Percentiles rank a stretch among this genome's conserved stretches.
Evolutionary conservation across 73 alveolate species (phyloP).

Genomic region (Halteria grandinella): DNA sequence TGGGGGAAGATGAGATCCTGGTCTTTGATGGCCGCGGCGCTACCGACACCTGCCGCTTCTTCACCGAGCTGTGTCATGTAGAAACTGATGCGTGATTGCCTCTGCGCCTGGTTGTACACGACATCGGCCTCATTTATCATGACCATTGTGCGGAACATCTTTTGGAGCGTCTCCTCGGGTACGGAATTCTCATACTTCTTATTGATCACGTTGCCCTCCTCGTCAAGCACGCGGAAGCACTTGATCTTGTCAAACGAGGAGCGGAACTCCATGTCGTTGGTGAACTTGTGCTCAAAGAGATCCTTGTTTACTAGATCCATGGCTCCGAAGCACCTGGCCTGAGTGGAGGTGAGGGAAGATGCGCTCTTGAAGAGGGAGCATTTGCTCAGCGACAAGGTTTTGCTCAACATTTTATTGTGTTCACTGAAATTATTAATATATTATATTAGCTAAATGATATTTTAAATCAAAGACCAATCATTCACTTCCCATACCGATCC

Average conservation of each 20-base stretch:
- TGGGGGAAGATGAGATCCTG: constrained; percentile 92
- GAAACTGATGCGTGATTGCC: constrained; percentile 80
- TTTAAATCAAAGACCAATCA: too few relatives aligned
- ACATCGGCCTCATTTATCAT: constrained; percentile 77
- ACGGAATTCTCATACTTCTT: constrained; percentile 58
- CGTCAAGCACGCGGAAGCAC: constrained; percentile 68
- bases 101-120: constrained; percentile 75
- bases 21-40: constrained; percentile 88
- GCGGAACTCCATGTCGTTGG: constrained; percentile 24
- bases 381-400: too few relatives aligned
- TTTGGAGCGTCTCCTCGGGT: constrained; percentile 55
- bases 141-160: constrained; percentile 81
- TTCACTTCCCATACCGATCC: too few relatives aligned
- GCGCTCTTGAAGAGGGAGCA: too few relatives aligned
- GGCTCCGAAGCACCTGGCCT: too few relatives aligned
- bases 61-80: constrained; percentile 88
- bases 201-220: constrained; percentile 66
- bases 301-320: constrained; percentile 17
- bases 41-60: constrained; percentile 89
- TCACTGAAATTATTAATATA: too few relatives aligned
- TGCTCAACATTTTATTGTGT: too few relatives aligned
- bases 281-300: constrained; percentile 55
- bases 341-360: too few relatives aligned
- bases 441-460: too few relatives aligned
- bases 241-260: constrained; percentile 33